phyloP scores from a whole-genome alignment of 2,329 filamentous ascomycete species.

The Claviceps sorghi region DNA sequence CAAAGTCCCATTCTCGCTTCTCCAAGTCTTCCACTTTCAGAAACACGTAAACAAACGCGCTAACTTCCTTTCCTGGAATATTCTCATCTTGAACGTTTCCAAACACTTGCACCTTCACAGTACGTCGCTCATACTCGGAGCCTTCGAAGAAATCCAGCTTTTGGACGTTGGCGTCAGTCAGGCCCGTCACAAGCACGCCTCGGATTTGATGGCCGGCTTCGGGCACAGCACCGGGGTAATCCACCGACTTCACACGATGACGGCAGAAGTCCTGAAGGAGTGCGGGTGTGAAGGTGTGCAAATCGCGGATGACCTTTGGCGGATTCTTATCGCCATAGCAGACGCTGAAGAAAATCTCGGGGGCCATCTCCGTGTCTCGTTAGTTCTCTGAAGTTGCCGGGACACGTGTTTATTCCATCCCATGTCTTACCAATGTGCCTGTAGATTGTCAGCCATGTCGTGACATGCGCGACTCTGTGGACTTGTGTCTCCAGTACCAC shows the following conservation, averaged over 20 bases:
- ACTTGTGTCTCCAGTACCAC: constrained; percentile 1
- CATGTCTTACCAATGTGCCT: constrained; percentile 22
- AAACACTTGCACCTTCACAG: constrained; percentile 38
- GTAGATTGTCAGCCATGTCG: neutral
- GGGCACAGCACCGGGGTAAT: constrained; percentile 69
- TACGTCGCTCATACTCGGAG: constrained; percentile 47
- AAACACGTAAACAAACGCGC: constrained; percentile 53
- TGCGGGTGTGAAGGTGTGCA: constrained; percentile 56
- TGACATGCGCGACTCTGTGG: neutral
- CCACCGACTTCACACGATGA: constrained; percentile 48
- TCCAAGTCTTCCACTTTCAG: constrained; percentile 41
- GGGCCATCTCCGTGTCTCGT: constrained; percentile 48
- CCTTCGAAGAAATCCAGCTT: constrained; percentile 78
- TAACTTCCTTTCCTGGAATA: constrained; percentile 30
- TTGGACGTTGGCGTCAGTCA: constrained; percentile 62
- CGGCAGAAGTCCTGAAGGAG: constrained; percentile 62
- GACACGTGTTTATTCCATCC: neutral
- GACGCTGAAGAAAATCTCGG: constrained; percentile 71
- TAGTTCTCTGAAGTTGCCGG: constrained; percentile 10
- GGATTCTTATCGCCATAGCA: constrained; percentile 48
- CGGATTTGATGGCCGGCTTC: constrained; percentile 45
- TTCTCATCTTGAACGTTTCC: constrained; percentile 24
- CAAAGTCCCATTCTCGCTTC: constrained; percentile 72
- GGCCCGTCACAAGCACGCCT: constrained; percentile 61
- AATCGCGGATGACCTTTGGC: constrained; percentile 32